phyloP scores from a whole-genome alignment of 305 asterid species.

The Solanum hybrid region DNA sequence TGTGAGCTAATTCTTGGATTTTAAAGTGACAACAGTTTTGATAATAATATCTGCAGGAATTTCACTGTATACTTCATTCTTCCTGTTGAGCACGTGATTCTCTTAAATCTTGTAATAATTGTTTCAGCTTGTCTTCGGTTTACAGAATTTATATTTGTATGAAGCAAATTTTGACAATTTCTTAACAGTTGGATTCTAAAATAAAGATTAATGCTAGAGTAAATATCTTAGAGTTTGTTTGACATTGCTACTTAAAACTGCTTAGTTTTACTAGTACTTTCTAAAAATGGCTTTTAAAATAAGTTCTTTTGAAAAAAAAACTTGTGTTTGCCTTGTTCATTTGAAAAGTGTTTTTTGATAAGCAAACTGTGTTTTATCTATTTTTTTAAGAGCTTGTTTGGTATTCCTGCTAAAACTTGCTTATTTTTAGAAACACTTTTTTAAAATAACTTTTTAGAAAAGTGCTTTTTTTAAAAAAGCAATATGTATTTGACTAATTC shows the following conservation, averaged over 20 bases:
- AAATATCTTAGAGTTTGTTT: not conserved
- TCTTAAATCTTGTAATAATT: not conserved
- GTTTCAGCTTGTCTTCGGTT: not conserved
- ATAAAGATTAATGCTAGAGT: not conserved
- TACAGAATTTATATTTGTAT: not conserved
- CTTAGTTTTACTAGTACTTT: not conserved
- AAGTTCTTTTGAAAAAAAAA: not conserved
- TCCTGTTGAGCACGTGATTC: not conserved
- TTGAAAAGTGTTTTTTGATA: too few species aligned
- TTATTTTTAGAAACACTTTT: not conserved
- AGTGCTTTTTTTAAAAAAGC: fast-evolving
- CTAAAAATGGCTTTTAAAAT: not conserved
- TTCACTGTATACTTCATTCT: not conserved
- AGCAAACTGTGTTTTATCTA: not conserved
- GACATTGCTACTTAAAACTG: not conserved
- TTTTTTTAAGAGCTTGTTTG: not conserved
- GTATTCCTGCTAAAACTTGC: not conserved
- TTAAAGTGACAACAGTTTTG: not conserved
- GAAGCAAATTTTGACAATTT: not conserved
- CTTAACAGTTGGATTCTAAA: not conserved
- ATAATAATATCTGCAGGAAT: not conserved
- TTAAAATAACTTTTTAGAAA: not conserved
- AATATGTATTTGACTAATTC: not conserved
- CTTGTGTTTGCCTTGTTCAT: not conserved
- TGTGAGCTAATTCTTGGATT: constrained; percentile 35